Evolutionary conservation across 2,329 filamentous ascomycete species (phyloP).

Genomic region (Penicillium sp.): DNA sequence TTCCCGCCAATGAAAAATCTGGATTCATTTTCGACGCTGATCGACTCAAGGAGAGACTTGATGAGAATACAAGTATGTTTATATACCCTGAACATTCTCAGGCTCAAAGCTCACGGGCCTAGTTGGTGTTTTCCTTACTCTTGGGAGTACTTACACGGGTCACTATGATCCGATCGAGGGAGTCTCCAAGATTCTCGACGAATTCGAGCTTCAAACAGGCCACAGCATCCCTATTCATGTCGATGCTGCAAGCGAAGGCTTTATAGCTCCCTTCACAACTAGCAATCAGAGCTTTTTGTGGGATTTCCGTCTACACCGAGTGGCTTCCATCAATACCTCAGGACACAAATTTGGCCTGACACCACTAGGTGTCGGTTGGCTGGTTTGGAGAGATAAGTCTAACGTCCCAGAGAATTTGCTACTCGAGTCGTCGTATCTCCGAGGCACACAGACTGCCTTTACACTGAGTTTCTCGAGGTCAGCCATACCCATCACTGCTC

Average conservation of each 20-base stretch:
- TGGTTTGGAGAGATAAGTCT: constrained; percentile 67
- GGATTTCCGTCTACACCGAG: constrained; percentile 31
- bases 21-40: background rate
- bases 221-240: constrained; percentile 27
- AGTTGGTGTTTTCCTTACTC: background rate
- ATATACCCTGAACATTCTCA: background rate
- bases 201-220: constrained; percentile 8
- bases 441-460: constrained; percentile 51
- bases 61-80: background rate
- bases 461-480: constrained; percentile 73
- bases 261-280: constrained; percentile 33
- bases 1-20: background rate
- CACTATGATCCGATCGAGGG: constrained; percentile 14
- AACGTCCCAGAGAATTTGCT: constrained; percentile 67
- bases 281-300: constrained; percentile 23
- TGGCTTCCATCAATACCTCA: constrained; percentile 27
- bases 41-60: background rate
- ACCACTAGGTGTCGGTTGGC: constrained; percentile 71
- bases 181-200: constrained; percentile 8
- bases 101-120: background rate
- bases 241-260: constrained; percentile 36
- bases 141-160: constrained; percentile 14
- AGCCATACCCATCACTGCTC: constrained; percentile 68
- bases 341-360: constrained; percentile 54
- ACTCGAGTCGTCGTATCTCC: constrained; percentile 70